Evolutionary conservation across 805 yeast genomes (phyloP), one percentile per base, ranked within the genome.

Genomic region (Myxozyma kluyveri): DNA sequence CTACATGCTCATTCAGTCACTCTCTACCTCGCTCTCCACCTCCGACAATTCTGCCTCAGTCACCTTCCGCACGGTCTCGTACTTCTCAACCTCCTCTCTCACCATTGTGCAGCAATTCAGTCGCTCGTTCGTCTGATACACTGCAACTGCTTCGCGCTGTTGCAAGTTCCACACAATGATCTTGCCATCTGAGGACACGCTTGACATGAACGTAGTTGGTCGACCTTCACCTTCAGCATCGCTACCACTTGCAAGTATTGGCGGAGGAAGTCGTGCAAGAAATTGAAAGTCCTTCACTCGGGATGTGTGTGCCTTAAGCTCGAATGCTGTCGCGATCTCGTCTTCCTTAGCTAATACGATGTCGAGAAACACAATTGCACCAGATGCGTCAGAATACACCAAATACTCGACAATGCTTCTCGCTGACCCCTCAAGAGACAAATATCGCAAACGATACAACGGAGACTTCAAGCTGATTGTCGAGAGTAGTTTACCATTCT

Each of bases 161-260:
- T 70, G 66, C 65, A 84, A 71, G 65, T 90, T 85, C 96, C 97
- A 91, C 2, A 91, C 86, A 5, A 93, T 95, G 47, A 91, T 84
- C 63, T 80, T 86, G 23, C 98, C 98, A 68, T 91, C 98, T 0
- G 97, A 87, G 0, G 96, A 87, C 10, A 89, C 87, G 1, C 96
- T 84, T 0, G 87, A 77, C 63, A 93, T 68, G 64, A 77, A 85
- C 74, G 12, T 75, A 73, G 33, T 73, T 70, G 27, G 33, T 21
- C 24, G 35, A 10, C 9, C 19, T 17, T 32, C 45, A 12, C 14
- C 7, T 14, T 6, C 14, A 9, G 41, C 21, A 4, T 37, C 38
- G 19, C 7, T 19, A 3, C 24, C 42, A 10, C 21, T 14, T 4
- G n/a, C 10, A 14, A 54, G 31, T 7, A 18, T 7, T 4, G 46